Evolutionary conservation across 768 basidiomycete genomes (phyloP).

Genomic region (Lactarius hatsudake): DNA sequence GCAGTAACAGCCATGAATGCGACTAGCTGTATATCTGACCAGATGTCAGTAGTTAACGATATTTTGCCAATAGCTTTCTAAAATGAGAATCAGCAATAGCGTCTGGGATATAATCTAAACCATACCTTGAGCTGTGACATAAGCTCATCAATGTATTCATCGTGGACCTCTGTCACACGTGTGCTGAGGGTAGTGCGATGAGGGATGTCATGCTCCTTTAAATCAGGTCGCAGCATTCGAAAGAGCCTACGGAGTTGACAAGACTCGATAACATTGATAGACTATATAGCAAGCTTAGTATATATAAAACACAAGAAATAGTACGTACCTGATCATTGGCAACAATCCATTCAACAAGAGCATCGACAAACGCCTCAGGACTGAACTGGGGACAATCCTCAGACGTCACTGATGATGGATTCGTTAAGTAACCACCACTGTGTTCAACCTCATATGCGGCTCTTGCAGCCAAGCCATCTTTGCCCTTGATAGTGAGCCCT

Average conservation of each 20-base stretch:
- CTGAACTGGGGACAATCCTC: too few species aligned
- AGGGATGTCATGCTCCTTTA: not conserved
- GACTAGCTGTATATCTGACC: conserved; percentile 36
- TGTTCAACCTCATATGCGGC: too few species aligned
- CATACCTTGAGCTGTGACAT: too few species aligned
- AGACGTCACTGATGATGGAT: too few species aligned
- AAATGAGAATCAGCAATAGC: too few species aligned
- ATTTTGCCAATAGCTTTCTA: not conserved
- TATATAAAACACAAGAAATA: not conserved
- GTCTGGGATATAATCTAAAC: too few species aligned
- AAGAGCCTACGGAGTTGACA: not conserved
- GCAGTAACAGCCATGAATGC: conserved; percentile 45
- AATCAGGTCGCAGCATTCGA: not conserved
- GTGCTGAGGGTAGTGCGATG: not conserved
- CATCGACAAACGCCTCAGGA: not conserved
- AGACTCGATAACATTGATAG: not conserved
- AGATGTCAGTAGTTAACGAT: conserved; percentile 22
- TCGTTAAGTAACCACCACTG: too few species aligned
- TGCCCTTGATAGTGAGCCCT: too few species aligned
- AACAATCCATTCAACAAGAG: not conserved
- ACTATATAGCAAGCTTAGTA: not conserved
- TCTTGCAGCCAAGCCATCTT: too few species aligned
- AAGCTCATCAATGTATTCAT: too few species aligned
- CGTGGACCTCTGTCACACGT: too few species aligned
- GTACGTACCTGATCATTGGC: not conserved